Percentiles rank a stretch among this genome's conserved stretches.
Evolutionary conservation across 2,329 filamentous ascomycete genomes (phyloP).

Genomic region (Cordyceps javanica): DNA sequence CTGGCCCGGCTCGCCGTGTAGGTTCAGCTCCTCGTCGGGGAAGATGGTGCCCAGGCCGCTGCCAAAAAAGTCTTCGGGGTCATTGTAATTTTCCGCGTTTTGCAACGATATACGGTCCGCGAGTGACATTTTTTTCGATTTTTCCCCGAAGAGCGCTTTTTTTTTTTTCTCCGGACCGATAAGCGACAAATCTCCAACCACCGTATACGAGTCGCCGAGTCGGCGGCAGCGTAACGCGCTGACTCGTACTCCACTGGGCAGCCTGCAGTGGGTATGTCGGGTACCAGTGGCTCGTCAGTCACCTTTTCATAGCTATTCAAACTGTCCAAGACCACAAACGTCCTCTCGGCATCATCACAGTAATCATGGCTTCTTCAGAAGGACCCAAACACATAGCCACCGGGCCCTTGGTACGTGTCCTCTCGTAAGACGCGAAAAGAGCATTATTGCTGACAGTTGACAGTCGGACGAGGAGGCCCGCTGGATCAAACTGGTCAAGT

Average conservation of each 20-base stretch:
- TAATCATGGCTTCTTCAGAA: constrained; percentile 33
- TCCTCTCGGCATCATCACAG: neutral
- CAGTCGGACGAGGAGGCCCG: constrained; percentile 47
- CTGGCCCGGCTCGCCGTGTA: constrained; percentile 52
- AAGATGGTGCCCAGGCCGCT: constrained; percentile 53
- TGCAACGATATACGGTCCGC: constrained; percentile 12
- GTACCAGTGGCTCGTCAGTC: neutral
- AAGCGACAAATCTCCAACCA: no score
- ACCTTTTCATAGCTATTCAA: neutral
- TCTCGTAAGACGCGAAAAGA: neutral
- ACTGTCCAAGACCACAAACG: neutral
- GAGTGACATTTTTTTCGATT: constrained; percentile 32
- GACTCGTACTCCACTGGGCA: neutral
- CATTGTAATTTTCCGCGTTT: constrained; percentile 23
- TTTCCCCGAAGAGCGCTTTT: no score
- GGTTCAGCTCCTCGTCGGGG: constrained; percentile 54
- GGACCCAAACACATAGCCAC: constrained; percentile 38
- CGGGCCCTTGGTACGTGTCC: constrained; percentile 35
- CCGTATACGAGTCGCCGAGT: no score
- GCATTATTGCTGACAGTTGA: neutral
- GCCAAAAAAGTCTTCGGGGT: constrained; percentile 51
- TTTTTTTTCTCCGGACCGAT: no score
- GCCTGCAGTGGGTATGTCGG: neutral
- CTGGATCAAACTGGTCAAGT: constrained; percentile 57
- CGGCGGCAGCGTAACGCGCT: no score